Percentiles rank a stretch among this genome's conserved stretches.
phyloP scores from a whole-genome alignment of 2,329 filamentous ascomycete genomes.

The Aspergillus fischeri region DNA sequence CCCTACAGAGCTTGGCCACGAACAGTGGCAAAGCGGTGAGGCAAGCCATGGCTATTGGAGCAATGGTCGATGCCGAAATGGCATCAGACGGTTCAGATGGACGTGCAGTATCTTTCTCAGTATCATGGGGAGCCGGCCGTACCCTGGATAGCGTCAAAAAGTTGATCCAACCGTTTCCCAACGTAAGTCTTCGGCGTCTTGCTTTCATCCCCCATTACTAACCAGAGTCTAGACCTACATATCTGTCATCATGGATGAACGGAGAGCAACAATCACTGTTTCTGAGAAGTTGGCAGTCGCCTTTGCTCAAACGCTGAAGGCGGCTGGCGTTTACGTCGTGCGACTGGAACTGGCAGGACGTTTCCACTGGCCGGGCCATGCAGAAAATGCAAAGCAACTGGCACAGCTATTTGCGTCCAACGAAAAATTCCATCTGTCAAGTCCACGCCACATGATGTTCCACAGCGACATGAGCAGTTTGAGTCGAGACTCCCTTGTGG shows the following conservation, averaged over 20 bases:
- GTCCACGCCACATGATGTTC: slow-evolving; percentile 23
- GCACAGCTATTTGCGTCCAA: slow-evolving; percentile 24
- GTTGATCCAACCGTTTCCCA: not conserved
- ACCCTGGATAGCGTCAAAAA: not conserved
- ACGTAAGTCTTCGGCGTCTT: not conserved
- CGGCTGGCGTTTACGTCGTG: slow-evolving; percentile 8
- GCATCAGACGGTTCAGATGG: slow-evolving; percentile 22
- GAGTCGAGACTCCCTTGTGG: slow-evolving; percentile 17
- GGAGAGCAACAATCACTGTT: slow-evolving; percentile 34
- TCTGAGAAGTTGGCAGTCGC: slow-evolving; percentile 7
- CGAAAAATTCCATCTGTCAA: slow-evolving; percentile 30
- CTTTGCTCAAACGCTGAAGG: slow-evolving; percentile 19
- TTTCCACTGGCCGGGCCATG: slow-evolving; percentile 27
- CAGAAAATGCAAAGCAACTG: slow-evolving; percentile 14
- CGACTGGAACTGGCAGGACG: slow-evolving; percentile 31
- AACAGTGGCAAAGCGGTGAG: slow-evolving; percentile 38
- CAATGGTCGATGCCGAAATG: slow-evolving; percentile 36
- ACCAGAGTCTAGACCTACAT: slow-evolving; percentile 29
- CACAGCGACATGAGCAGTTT: slow-evolving; percentile 17
- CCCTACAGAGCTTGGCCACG: slow-evolving; percentile 20
- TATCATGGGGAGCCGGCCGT: not conserved
- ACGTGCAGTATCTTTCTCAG: not conserved
- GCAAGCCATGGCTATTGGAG: slow-evolving; percentile 37
- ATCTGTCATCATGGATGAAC: slow-evolving; percentile 36
- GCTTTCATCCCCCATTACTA: no score